Base-by-base conservation (phyloP, 805 yeast genomes). In the Phaffomyces antillensis region DNA sequence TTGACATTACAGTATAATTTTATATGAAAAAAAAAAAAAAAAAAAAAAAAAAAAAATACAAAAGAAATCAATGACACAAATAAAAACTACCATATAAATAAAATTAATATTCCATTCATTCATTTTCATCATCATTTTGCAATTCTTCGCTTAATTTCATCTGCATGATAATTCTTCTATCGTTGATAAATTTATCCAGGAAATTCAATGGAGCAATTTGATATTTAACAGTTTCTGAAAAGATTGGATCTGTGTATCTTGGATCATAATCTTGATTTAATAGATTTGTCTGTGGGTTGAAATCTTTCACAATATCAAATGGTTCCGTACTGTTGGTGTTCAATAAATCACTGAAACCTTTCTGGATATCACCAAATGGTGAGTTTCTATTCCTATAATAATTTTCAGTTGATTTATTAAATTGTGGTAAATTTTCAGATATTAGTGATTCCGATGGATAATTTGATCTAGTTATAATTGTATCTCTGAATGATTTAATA, bases 231-330 rank as follows among this genome's bases (percentile, higher is more conserved):
- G 23, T 13, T 12, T 38, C 42, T 7, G 45, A 44, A 43, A 50
- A 58, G 7, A 53, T 37, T 10, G 59, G 55, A 36, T 57, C 62
- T 3, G 36, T 45, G 38, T 33, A 51, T 24, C 60, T 44, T 24
- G 62, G 61, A 41, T 58, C 61, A 42, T 39, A 56, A 38, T 58
- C 62, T 3, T 31, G 31, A 4, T 44, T 42, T 23, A 57, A 37
- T 15, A 58, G 24, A 1, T 47, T 31, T 0, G 57, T 57, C 8
- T 39, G 24, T 12, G 37, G 33, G 20, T 42, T 39, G 13, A 46
- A n/a, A 26, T 18, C 44, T 26, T 39, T 32, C 30, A 46, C 28
- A 13, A 45, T 39, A 28, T 56, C 50, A 3, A 47, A 25, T 7
- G 48, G 12, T 24, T 55, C 46, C 3, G 46, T 35, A 2, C 35